Base-by-base conservation (phyloP, 2,329 filamentous ascomycete genomes). In the Gyromitra esculenta region DNA sequence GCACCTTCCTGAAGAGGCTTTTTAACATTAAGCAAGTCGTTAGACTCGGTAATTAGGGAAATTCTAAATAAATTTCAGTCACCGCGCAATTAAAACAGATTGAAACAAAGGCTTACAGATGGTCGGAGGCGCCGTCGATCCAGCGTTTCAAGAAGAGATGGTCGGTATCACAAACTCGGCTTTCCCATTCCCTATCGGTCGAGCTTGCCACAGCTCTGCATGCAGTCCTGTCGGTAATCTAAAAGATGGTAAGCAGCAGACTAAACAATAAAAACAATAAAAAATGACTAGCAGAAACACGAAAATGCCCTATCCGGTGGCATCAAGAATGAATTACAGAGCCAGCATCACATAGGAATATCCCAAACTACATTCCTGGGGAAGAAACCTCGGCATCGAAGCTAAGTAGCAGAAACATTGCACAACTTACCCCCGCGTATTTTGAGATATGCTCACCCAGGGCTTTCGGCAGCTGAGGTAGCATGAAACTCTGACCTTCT, bases 381-480 rank as follows among this genome's bases (percentile, higher is more conserved):
- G 21, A n/a, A 6, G 45, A 54, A 54, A 54, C 4, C 25, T 31
- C 25, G 25, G 25, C 25, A 2, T 31, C 25, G 25, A 54, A 54
- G 18, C 8, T 5, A 25, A 4, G 11, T 25, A 0, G 21, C 41
- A 7, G 15, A 37, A 37, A 37, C 8, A 59, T 37, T 62, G 21
- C 15, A 5, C 18, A 62, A 62, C 39, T 41, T 41, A 43, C 57
- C 9, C 41, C 25, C 4, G 35, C 39, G 41, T 41, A 62, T 25
- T 62, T 62, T 41, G n/a, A 37, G 5, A 62, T 62, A 39, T 62
- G 57, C 13, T 62, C 35, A 41, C 39, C 11, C 15, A 62, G 21
- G 31, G n/a, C 57, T 37, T 62, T 6, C n/a, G 57, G 35, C 41
- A 43, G 13, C 37, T 41, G 35, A 18, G 57, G 57, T 43, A 62